Conservation (phyloP, 2,329 filamentous ascomycete species). For the Orbilia brochopaga region DNA sequence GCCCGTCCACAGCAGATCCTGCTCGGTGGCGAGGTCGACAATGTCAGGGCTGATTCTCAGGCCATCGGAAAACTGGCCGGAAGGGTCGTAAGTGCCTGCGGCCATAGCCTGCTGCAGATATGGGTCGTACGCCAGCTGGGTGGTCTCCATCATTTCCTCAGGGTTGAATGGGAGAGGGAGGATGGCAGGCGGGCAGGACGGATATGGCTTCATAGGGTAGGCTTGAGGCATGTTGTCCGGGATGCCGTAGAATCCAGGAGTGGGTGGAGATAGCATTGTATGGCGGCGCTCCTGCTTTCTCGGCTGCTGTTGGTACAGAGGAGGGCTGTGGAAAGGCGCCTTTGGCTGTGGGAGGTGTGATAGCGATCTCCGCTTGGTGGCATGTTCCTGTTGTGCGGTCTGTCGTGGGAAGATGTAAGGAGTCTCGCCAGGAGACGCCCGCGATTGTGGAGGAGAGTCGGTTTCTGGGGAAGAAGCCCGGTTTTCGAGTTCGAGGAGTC, state of each 20-base stretch:
- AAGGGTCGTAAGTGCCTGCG: slow-evolving; percentile 34
- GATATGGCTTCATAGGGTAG: slow-evolving; percentile 49
- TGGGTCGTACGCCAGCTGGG: slow-evolving; percentile 42
- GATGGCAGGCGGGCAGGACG: slow-evolving; percentile 44
- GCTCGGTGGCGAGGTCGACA: slow-evolving; percentile 49
- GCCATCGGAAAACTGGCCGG: slow-evolving; percentile 42
- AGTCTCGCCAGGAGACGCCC: slow-evolving; percentile 50
- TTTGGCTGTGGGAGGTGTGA: slow-evolving; percentile 49
- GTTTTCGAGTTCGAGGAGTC: slow-evolving; percentile 82
- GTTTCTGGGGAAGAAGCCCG: slow-evolving; percentile 64
- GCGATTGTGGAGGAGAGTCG: slow-evolving; percentile 47
- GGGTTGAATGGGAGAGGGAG: slow-evolving; percentile 45
- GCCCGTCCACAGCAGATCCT: slow-evolving; percentile 47
- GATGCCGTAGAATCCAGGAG: slow-evolving; percentile 44
- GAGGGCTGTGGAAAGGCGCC: slow-evolving; percentile 47
- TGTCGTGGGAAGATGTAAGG: slow-evolving; percentile 42
- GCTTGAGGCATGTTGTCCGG: slow-evolving; percentile 42
- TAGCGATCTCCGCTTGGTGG: slow-evolving; percentile 44
- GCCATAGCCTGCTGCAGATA: slow-evolving; percentile 48
- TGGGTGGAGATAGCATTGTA: slow-evolving; percentile 47
- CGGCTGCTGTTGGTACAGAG: slow-evolving; percentile 40
- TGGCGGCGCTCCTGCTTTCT: slow-evolving; percentile 48
- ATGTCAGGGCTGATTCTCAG: slow-evolving; percentile 50
- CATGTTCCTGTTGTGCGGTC: slow-evolving; percentile 25
- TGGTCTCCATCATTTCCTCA: slow-evolving; percentile 48